phyloP scores from a whole-genome alignment of 805 yeast species.

The Scheffersomyces lignosus region DNA sequence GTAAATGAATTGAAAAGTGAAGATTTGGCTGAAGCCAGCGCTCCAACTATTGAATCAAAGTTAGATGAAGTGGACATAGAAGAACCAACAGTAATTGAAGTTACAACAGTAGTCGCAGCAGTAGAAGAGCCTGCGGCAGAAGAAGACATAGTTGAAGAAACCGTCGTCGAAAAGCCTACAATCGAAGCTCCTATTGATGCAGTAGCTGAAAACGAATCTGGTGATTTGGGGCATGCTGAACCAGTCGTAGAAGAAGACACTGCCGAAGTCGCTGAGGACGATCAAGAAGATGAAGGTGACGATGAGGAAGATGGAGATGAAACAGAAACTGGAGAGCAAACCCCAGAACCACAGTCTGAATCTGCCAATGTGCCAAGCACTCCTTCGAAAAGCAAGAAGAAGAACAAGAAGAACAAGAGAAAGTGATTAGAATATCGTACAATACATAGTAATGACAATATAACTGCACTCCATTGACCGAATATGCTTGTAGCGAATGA shows the following conservation, averaged over 20 bases:
- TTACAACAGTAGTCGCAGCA: not conserved
- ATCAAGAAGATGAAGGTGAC: not conserved
- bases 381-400: slow-evolving; percentile 1
- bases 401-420: slow-evolving; percentile 3
- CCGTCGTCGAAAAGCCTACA: too few relatives aligned
- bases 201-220: too few relatives aligned
- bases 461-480: too few relatives aligned
- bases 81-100: not conserved
- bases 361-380: not conserved
- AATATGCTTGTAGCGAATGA: too few relatives aligned
- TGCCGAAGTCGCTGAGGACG: not conserved
- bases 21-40: not conserved
- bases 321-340: not conserved
- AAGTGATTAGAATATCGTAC: not conserved
- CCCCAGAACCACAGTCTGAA: too few relatives aligned
- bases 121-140: slow-evolving; percentile 2
- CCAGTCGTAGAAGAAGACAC: not conserved
- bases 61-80: not conserved
- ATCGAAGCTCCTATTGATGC: too few relatives aligned
- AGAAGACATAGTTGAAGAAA: not conserved
- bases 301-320: not conserved
- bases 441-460: not conserved
- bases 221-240: too few relatives aligned
- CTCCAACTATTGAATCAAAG: not conserved
- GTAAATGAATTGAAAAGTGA: slow-evolving; percentile 3